Conservation (phyloP, 2,329 filamentous ascomycete genomes). For the Hypoxylon sp. region DNA sequence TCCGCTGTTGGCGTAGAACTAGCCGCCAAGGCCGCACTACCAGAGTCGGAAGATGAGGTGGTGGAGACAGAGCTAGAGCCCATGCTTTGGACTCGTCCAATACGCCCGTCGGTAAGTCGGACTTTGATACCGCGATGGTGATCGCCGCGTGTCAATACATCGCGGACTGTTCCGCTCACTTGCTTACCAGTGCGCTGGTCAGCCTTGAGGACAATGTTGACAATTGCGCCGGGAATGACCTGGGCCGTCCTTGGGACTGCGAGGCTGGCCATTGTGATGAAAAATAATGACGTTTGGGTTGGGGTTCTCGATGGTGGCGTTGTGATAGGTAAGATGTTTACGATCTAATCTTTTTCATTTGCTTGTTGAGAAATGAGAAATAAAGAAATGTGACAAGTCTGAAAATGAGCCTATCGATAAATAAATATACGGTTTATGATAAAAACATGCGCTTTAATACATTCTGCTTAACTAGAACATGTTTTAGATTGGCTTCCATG, state of each 20-base stretch:
- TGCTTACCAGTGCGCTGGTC: slow-evolving; percentile 82
- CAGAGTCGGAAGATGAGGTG: slow-evolving; percentile 26
- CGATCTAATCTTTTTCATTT: slow-evolving; percentile 31
- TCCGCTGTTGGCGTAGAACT: slow-evolving; percentile 20
- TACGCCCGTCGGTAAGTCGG: slow-evolving; percentile 77
- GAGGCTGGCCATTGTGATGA: slow-evolving; percentile 28
- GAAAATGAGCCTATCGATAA: slow-evolving; percentile 28
- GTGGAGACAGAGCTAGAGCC: slow-evolving; percentile 44
- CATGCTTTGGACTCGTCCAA: slow-evolving; percentile 81
- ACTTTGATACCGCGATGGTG: slow-evolving; percentile 87
- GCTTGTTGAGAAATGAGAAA: slow-evolving; percentile 12
- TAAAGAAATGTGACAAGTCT: slow-evolving; percentile 42
- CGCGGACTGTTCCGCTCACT: slow-evolving; percentile 75
- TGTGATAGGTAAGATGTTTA: slow-evolving; percentile 40
- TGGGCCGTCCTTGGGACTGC: slow-evolving; percentile 64
- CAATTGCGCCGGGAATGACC: slow-evolving; percentile 73
- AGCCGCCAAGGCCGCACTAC: slow-evolving; percentile 13
- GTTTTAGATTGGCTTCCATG: slow-evolving; percentile 25
- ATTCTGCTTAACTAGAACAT: slow-evolving; percentile 24
- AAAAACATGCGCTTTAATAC: slow-evolving; percentile 21
- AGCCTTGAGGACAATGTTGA: slow-evolving; percentile 81
- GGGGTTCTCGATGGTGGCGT: slow-evolving; percentile 21
- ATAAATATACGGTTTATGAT: slow-evolving; percentile 2
- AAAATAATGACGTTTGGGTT: too few relatives aligned
- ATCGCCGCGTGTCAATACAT: slow-evolving; percentile 79